Conservation (phyloP, 306 rosid genomes). For the Ormosia semicastrata region DNA sequence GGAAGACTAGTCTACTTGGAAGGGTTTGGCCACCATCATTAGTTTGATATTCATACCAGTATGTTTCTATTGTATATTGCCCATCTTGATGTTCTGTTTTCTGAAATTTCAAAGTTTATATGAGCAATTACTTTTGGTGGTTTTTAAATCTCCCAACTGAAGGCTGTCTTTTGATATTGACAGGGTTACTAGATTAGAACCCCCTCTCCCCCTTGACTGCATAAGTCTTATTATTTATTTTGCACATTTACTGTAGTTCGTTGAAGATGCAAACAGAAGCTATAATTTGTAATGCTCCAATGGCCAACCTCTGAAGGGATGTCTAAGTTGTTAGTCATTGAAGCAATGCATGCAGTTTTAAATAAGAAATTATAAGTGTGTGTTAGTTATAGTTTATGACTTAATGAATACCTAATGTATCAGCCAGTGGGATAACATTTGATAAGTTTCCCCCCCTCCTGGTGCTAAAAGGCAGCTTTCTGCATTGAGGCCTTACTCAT, state of each 20-base stretch:
- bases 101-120: neutral
- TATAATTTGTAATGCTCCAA: neutral
- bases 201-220: neutral
- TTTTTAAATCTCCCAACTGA: neutral
- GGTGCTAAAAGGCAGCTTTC: too few species aligned
- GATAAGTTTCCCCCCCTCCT: neutral
- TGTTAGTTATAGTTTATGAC: neutral
- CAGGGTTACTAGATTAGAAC: neutral
- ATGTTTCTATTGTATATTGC: neutral
- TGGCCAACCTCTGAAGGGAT: conserved; percentile 1
- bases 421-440: neutral
- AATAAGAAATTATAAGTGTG: neutral
- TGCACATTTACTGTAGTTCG: neutral
- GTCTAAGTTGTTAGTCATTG: neutral
- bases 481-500: neutral
- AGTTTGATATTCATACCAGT: conserved; percentile 4
- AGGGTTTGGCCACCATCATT: conserved; percentile 1
- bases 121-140: neutral
- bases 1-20: conserved; percentile 6
- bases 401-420: neutral
- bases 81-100: neutral
- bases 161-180: neutral
- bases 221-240: neutral
- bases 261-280: neutral
- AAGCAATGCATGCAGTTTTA: neutral